Base-by-base conservation (phyloP, 257 asterid genomes). In the Solanum etuberosum region DNA sequence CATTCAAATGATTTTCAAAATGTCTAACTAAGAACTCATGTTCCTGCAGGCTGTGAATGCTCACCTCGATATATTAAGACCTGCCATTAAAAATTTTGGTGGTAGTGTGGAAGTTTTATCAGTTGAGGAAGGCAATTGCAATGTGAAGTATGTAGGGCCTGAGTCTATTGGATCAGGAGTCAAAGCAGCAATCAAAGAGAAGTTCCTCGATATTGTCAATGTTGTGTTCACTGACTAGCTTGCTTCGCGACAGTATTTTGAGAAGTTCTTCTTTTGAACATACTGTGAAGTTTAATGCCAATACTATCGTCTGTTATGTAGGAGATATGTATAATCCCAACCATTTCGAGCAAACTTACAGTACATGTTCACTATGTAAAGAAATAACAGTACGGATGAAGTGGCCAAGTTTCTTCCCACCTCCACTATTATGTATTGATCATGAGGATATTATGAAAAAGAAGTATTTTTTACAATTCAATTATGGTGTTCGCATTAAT, bases 181-280 rank as follows among this genome's bases (percentile, higher is more conserved):
- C 87, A 95, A 93, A 91, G 99, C 99, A 27, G 98, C 99, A 83
- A 95, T 96, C 57, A 96, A 95, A 91, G 99, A 96, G 95, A 95
- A 85, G 90, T 95, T 95, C 89, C 96, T 98, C 25, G 96, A 93
- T 87, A 93, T 96, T 77, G 91, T 83, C 86, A 92, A 92, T 91
- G 97, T 96, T 35, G 93, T 92, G 86, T 74, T 95, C 83, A 88
- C 95, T 74, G 90, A 43, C 83, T 95, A 95, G 89, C 67, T 80
- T 46, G 85, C 29, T 46, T 29, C 6, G 40, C 25, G 25, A 27
- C 38, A 42, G 84, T 23, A 46, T 78, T 25, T 78, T 78, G 84
- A n/a, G 61, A 27, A 27, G 65, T 18, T 80, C 6, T 43, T 78
- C 12, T 43, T 25, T 2, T 43, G 65, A 43, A 43, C 84, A 46